phyloP scores from a whole-genome alignment of 2,329 filamentous ascomycete species.

The Cladosporium sp. region DNA sequence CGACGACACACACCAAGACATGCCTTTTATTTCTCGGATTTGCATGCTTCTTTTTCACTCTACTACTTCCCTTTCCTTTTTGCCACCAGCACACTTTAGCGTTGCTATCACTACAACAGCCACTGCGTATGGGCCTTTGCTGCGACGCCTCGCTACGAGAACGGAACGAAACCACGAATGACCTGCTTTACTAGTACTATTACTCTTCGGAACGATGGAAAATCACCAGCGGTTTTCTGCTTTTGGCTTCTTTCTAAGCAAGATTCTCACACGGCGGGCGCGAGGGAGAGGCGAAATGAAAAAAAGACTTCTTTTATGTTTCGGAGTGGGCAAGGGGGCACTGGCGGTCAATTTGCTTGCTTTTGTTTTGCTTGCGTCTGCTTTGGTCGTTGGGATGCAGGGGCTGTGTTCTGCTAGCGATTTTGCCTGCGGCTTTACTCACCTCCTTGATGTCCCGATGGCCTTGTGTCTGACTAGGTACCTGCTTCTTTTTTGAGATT shows the following conservation, averaged over 20 bases:
- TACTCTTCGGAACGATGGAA: slow-evolving; percentile 9
- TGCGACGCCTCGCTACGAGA: slow-evolving; percentile 13
- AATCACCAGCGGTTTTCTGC: slow-evolving; percentile 16
- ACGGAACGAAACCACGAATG: slow-evolving; percentile 18
- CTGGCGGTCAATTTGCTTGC: slow-evolving; percentile 10
- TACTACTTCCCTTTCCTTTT: slow-evolving; percentile 16
- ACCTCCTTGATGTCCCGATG: background rate
- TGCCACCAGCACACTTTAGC: slow-evolving; percentile 18
- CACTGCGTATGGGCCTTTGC: slow-evolving; percentile 12
- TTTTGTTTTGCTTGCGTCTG: background rate
- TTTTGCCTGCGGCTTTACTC: background rate
- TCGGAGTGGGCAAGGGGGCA: background rate
- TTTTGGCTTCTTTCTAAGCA: slow-evolving; percentile 16
- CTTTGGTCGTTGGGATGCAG: background rate
- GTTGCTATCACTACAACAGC: slow-evolving; percentile 17
- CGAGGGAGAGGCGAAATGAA: slow-evolving; percentile 7
- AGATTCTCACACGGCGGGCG: slow-evolving; percentile 19
- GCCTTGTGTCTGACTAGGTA: slow-evolving; percentile 2
- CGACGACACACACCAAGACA: slow-evolving; percentile 22
- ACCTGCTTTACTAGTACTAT: slow-evolving; percentile 10
- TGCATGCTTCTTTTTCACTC: slow-evolving; percentile 18
- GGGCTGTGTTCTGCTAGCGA: background rate
- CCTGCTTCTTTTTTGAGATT: background rate
- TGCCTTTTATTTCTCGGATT: slow-evolving; percentile 18
- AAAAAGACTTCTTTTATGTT: background rate